Evolutionary conservation across 1,284 basidiomycete genomes (phyloP).

Genomic region (Xerocomus cyaneibrunnescens): DNA sequence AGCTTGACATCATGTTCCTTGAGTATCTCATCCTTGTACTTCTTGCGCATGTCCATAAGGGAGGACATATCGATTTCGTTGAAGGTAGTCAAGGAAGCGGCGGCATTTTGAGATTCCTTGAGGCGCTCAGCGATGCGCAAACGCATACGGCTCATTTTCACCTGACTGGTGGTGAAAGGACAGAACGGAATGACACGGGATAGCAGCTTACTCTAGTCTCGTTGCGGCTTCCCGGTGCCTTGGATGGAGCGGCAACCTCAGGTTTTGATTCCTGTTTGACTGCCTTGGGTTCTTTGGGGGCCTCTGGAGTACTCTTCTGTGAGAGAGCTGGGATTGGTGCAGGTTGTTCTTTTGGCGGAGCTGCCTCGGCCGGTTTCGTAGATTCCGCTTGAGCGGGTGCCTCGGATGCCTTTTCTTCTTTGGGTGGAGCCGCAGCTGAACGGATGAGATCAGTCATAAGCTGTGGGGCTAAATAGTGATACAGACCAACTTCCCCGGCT

Average conservation of each 20-base stretch:
- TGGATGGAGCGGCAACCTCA: slow-evolving; percentile 37
- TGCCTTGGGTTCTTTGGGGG: slow-evolving; percentile 39
- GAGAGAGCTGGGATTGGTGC: slow-evolving; percentile 45
- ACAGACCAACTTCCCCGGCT: slow-evolving; percentile 69
- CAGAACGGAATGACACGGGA: not conserved
- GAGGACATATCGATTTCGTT: slow-evolving; percentile 99
- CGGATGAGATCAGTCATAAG: not conserved
- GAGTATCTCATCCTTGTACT: slow-evolving; percentile 92
- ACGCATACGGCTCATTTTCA: slow-evolving; percentile 99
- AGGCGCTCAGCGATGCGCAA: slow-evolving; percentile 95
- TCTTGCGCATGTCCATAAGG: slow-evolving; percentile 90
- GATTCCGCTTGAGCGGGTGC: slow-evolving; percentile 38
- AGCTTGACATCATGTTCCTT: slow-evolving; percentile 97
- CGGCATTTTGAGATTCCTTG: slow-evolving; percentile 98
- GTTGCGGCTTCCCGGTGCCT: slow-evolving; percentile 58
- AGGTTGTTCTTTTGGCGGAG: slow-evolving; percentile 53
- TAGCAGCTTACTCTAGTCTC: slow-evolving; percentile 76
- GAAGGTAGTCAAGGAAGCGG: slow-evolving; percentile 97
- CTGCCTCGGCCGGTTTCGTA: slow-evolving; percentile 35
- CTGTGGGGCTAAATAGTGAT: slow-evolving; percentile 16
- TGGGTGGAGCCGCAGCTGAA: slow-evolving; percentile 33
- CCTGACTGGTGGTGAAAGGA: slow-evolving; percentile 41
- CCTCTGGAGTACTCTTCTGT: slow-evolving; percentile 35
- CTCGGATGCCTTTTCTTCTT: slow-evolving; percentile 37
- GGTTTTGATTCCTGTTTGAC: slow-evolving; percentile 42